Conservation (phyloP, 2,329 filamentous ascomycete species). For the Diaporthe vaccinii region DNA sequence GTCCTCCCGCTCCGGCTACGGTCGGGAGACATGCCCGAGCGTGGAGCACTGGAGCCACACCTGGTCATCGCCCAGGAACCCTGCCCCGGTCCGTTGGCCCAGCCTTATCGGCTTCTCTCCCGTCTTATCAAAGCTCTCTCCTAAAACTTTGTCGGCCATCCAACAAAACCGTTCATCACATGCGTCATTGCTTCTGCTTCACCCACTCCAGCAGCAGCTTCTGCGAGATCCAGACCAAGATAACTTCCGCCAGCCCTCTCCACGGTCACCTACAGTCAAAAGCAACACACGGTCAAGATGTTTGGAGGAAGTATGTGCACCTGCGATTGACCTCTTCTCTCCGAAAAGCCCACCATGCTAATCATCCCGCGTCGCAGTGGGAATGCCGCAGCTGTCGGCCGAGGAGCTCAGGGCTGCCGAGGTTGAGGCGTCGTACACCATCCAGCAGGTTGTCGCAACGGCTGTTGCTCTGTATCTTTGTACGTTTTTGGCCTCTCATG, state of each 20-base stretch:
- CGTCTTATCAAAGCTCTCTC: conserved; percentile 23
- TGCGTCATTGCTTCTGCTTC: conserved; percentile 39
- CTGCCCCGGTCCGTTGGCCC: conserved; percentile 1
- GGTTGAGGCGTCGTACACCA: conserved; percentile 74
- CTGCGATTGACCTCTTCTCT: conserved; percentile 1
- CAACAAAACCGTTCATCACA: conserved; percentile 31
- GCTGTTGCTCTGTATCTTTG: conserved; percentile 82
- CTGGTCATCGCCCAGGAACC: background rate
- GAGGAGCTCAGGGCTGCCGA: conserved; percentile 80
- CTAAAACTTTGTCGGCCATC: conserved; percentile 34
- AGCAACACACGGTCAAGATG: conserved; percentile 59
- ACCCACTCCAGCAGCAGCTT: conserved; percentile 4
- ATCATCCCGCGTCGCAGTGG: conserved; percentile 60
- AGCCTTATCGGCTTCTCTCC: conserved; percentile 16
- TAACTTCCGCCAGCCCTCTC: background rate
- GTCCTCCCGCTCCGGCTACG: conserved; percentile 26
- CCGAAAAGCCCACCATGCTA: background rate
- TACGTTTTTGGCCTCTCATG: conserved; percentile 53
- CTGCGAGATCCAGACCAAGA: conserved; percentile 3
- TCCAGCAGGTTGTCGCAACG: conserved; percentile 76
- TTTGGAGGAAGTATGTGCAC: conserved; percentile 70
- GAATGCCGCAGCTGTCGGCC: conserved; percentile 76
- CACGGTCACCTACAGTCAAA: background rate
- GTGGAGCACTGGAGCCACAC: conserved; percentile 15
- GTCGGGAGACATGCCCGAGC: conserved; percentile 1